Percentiles rank a stretch among this genome's conserved stretches.
phyloP scores from a whole-genome alignment of 179 eudicot species.

The Actinidia arguta region DNA sequence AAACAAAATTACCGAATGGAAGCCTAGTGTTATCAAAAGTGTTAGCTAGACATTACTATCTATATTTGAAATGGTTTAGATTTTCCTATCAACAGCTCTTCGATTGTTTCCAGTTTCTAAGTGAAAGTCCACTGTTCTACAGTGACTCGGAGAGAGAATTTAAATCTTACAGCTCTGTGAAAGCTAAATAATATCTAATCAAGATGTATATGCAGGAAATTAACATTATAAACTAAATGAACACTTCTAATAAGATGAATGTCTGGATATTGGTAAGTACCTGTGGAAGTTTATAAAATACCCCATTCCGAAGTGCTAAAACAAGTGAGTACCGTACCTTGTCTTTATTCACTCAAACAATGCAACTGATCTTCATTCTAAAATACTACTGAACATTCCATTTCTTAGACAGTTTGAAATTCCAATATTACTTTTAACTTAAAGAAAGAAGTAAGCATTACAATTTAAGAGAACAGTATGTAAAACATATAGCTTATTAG shows the following conservation, averaged over 20 bases:
- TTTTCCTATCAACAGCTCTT: too few species aligned
- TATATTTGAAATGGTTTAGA: too few species aligned
- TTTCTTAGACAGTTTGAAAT: neutral
- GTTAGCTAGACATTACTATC: too few species aligned
- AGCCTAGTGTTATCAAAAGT: too few species aligned
- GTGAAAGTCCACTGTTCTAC: neutral
- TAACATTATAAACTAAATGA: neutral
- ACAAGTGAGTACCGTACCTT: neutral
- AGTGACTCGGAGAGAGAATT: neutral
- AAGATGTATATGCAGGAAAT: neutral
- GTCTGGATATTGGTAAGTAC: neutral
- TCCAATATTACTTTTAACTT: neutral
- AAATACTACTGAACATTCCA: neutral
- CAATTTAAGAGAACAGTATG: neutral
- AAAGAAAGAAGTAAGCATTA: neutral
- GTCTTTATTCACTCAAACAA: neutral
- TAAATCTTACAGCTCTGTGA: neutral
- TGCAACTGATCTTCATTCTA: too few species aligned
- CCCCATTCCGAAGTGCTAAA: neutral
- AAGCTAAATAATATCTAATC: neutral
- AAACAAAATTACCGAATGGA: too few species aligned
- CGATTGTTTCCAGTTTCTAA: neutral
- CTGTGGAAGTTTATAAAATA: neutral
- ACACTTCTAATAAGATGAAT: neutral
- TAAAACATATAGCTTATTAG: neutral